These are phyloP conservation scores for Calophaca sinica DNA, from an alignment of 306 rosid species.

Conservation along the genomic window DNA sequence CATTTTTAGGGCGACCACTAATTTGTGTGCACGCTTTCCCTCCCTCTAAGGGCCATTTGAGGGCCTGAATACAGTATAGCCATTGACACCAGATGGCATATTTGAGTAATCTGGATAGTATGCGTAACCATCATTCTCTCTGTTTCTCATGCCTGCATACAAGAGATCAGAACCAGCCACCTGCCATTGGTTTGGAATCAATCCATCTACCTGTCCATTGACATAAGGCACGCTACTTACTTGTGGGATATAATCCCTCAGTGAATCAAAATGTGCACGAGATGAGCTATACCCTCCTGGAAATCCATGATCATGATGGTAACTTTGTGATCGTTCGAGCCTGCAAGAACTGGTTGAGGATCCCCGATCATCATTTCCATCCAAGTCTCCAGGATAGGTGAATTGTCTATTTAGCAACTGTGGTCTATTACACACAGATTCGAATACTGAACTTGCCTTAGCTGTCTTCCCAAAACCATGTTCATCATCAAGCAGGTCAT, in stretches of 20 bases:
- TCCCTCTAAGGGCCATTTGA: slow-evolving; percentile 74
- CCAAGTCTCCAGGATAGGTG: slow-evolving; percentile 76
- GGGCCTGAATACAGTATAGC: slow-evolving; percentile 87
- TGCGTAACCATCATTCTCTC: slow-evolving; percentile 63
- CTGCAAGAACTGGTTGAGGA: slow-evolving; percentile 79
- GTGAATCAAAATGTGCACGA: slow-evolving; percentile 61
- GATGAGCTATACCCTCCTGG: slow-evolving; percentile 63
- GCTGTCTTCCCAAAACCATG: slow-evolving; percentile 55
- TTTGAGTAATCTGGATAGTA: slow-evolving; percentile 80
- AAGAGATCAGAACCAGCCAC: slow-evolving; percentile 65
- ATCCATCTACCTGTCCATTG: slow-evolving; percentile 83
- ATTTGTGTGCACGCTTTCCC: slow-evolving; percentile 48
- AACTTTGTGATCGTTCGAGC: slow-evolving; percentile 86
- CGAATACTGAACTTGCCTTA: slow-evolving; percentile 52
- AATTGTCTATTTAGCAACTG: slow-evolving; percentile 71
- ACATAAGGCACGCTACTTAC: slow-evolving; percentile 55
- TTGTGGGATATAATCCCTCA: slow-evolving; percentile 65
- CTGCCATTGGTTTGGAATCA: slow-evolving; percentile 81
- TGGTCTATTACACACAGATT: slow-evolving; percentile 58
- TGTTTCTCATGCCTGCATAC: slow-evolving; percentile 64
- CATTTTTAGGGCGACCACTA: slow-evolving; percentile 53
- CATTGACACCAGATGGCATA: slow-evolving; percentile 68
- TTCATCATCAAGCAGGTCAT: slow-evolving; percentile 94
- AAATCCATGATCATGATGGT: slow-evolving; percentile 71
- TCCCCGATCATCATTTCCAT: slow-evolving; percentile 61